Base-by-base conservation (phyloP, 2,329 filamentous ascomycete species). In the Diaporthe sp. region DNA sequence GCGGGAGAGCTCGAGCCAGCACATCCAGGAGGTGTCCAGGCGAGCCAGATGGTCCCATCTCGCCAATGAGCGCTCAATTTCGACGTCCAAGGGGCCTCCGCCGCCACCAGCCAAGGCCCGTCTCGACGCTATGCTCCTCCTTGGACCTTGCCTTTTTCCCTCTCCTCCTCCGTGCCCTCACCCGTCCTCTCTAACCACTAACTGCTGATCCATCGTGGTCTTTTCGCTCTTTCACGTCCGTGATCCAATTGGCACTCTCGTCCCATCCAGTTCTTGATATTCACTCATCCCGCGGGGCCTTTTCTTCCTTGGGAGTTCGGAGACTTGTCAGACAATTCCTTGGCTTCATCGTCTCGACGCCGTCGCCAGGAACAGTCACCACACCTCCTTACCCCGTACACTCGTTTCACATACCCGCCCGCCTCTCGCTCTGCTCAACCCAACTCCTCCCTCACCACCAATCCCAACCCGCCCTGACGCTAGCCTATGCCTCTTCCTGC, bases 371-470 rank as follows among this genome's bases (percentile, higher is more conserved):
- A 77, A 74, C 75, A 69, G 75, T 77, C 78, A 69, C 76, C 76
- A 56, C 77, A 71, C 77, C 74, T 74, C 74, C 74, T 72, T 71
- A 74, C 74, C 71, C 74, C 69, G 72, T 75, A 75, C 72, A 55
- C 74, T 79, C 77, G 77, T 79, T 80, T 79, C 79, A 79, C 70
- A 75, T 77, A 77, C 72, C 77, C 78, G 78, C 78, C 72, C 73
- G 71, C 63, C 70, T 74, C 74, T 71, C 50, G 42, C 59, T 71
- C 71, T 77, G 30, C 44, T 53, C 47, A 75, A 58, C 63, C 13
- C 3, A 27, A 25, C 32, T 39, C 32, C 63, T 68, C 30, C 61
- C 75, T 77, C 73, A 75, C 75, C 42, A 65, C 42, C 61, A 44
- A n/a, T 50, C 61, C 63, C 30, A 17, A 70, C 76, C 66, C 72